These are phyloP conservation scores for Phytophthora nicotianae DNA, from an alignment of 352 stramenopile species.

Conservation along the genomic window DNA sequence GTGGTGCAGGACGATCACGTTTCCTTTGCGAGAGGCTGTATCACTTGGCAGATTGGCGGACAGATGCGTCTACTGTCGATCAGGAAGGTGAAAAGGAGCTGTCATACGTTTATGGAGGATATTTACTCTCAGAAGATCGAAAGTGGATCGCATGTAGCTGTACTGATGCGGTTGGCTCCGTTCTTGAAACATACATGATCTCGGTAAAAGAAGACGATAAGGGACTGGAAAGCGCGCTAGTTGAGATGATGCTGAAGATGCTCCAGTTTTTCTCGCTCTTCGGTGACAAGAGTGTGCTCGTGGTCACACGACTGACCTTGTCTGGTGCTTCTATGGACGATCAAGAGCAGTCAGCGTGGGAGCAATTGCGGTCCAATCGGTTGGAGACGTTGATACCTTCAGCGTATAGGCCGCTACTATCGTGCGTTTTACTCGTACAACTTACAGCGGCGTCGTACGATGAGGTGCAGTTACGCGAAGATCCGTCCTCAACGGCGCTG, in stretches of 20 bases:
- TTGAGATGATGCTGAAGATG: constrained; percentile 53
- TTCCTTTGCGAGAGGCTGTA: constrained; percentile 73
- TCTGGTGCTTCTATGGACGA: constrained; percentile 31
- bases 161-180: constrained; percentile 59
- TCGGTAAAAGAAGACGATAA: constrained; percentile 22
- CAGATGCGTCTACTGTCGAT: constrained; percentile 3
- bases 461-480: constrained; percentile 51
- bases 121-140: constrained; percentile 53
- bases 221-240: constrained; percentile 39
- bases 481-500: constrained; percentile 37
- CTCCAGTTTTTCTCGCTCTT: constrained; percentile 67
- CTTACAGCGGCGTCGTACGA: constrained; percentile 40
- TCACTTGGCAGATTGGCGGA: constrained; percentile 52
- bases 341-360: constrained; percentile 47
- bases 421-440: constrained; percentile 45
- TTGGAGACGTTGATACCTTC: constrained; percentile 39
- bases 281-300: constrained; percentile 49
- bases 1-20: constrained; percentile 25
- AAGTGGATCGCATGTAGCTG: constrained; percentile 69
- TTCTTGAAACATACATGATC: constrained; percentile 65
- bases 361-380: constrained; percentile 37
- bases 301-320: constrained; percentile 47
- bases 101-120: constrained; percentile 56
- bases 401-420: constrained; percentile 41
- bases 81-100: constrained; percentile 16